Evolutionary conservation across 2,329 filamentous ascomycete genomes (phyloP).

Genomic region (Claviceps fusiformis): DNA sequence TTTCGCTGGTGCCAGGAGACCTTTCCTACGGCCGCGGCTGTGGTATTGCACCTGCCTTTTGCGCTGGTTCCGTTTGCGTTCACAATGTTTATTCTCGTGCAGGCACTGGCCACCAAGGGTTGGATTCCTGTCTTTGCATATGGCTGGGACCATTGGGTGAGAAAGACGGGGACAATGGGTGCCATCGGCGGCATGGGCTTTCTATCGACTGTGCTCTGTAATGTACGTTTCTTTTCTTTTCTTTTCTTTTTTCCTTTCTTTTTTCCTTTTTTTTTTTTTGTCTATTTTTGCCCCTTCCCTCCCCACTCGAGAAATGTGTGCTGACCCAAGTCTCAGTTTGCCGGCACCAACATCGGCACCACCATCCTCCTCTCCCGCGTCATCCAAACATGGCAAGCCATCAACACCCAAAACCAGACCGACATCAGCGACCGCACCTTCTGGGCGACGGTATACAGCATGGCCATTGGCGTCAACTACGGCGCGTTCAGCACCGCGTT

Average conservation of each 20-base stretch:
- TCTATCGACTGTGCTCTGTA: slow-evolving; percentile 55
- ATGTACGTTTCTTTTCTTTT: slow-evolving; percentile 35
- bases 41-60: slow-evolving; percentile 52
- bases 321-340: slow-evolving; percentile 36
- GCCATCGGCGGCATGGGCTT: slow-evolving; percentile 62
- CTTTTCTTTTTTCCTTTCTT: neutral
- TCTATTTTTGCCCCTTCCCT: neutral
- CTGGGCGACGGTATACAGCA: slow-evolving; percentile 61
- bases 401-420: slow-evolving; percentile 32
- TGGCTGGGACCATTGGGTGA: slow-evolving; percentile 62
- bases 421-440: slow-evolving; percentile 51
- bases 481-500: slow-evolving; percentile 62
- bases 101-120: slow-evolving; percentile 58
- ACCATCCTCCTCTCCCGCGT: slow-evolving; percentile 60
- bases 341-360: slow-evolving; percentile 64
- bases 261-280: neutral
- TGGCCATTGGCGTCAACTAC: slow-evolving; percentile 64
- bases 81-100: slow-evolving; percentile 62
- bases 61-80: slow-evolving; percentile 59
- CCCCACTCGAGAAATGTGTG: no score
- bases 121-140: slow-evolving; percentile 63
- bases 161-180: slow-evolving; percentile 54
- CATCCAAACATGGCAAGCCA: slow-evolving; percentile 53
- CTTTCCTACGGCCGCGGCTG: slow-evolving; percentile 55
- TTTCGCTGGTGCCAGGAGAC: slow-evolving; percentile 54